Evolutionary conservation across 768 basidiomycete species (phyloP).

Genomic region (Rossbeevera mucosa): DNA sequence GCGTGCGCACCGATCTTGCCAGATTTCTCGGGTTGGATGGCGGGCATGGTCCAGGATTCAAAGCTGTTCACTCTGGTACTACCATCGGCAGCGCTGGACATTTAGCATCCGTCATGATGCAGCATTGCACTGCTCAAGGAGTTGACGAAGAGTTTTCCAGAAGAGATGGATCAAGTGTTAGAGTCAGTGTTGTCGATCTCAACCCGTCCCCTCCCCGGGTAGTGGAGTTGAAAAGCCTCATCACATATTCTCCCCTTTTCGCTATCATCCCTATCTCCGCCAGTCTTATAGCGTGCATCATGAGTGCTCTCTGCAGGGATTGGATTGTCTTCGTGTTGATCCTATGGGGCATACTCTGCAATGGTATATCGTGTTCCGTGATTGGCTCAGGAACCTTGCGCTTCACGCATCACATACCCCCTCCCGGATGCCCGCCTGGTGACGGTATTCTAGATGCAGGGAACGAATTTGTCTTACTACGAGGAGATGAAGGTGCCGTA

Average conservation of each 20-base stretch:
- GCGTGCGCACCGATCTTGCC: conserved; percentile 10
- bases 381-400: conserved; percentile 16
- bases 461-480: not conserved
- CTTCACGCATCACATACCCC: conserved; percentile 9
- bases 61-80: not conserved
- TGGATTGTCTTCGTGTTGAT: conserved; percentile 25
- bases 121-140: not conserved
- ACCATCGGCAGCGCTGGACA: conserved; percentile 5
- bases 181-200: not conserved
- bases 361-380: conserved; percentile 18
- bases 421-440: conserved; percentile 11
- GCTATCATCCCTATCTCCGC: conserved; percentile 12
- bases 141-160: not conserved
- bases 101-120: conserved; percentile 2
- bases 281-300: conserved; percentile 16
- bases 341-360: conserved; percentile 22
- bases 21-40: not conserved
- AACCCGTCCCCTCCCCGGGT: not conserved
- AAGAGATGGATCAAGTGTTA: not conserved
- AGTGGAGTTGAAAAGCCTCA: not conserved
- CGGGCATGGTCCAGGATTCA: conserved; percentile 2
- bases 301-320: conserved; percentile 16
- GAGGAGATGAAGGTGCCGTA: not conserved
- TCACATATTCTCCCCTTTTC: not conserved
- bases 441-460: conserved; percentile 12